Evolutionary conservation across 1,139 yeast genomes (phyloP).

Genomic region (Kurtzmaniella quercitrusa): DNA sequence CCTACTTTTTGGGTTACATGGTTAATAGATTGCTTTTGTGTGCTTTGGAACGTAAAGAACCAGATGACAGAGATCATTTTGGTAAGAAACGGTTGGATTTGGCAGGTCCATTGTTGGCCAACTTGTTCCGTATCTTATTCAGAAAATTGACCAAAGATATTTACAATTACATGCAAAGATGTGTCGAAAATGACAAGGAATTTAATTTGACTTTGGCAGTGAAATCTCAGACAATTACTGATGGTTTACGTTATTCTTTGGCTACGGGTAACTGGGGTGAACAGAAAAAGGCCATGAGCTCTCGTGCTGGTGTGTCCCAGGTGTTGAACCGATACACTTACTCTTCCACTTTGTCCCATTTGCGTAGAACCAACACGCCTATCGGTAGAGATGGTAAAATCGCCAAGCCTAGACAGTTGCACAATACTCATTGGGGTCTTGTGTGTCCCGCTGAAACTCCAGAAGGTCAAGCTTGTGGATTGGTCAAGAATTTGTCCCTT

Average conservation of each 20-base stretch:
- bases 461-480: conserved; percentile 99
- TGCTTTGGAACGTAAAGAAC: conserved; percentile 96
- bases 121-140: conserved; percentile 89
- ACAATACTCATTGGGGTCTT: conserved; percentile 99
- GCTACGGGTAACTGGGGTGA: conserved; percentile 99
- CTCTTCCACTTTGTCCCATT: conserved; percentile 94
- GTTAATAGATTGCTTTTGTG: conserved; percentile 89
- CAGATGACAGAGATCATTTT: conserved; percentile 98
- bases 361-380: conserved; percentile 97
- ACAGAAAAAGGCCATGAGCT: conserved; percentile 98
- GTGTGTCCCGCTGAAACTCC: conserved; percentile 99
- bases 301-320: conserved; percentile 99
- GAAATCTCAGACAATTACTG: conserved; percentile 93
- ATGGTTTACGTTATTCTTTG: conserved; percentile 93
- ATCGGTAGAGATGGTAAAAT: conserved; percentile 98
- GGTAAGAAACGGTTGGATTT: conserved; percentile 97
- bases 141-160: conserved; percentile 92
- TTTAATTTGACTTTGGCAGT: conserved; percentile 95
- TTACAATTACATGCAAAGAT: conserved; percentile 97
- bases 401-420: conserved; percentile 97
- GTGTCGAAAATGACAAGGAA: conserved; percentile 96
- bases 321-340: conserved; percentile 96
- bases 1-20: conserved; percentile 96
- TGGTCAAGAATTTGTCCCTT: conserved; percentile 89
- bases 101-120: conserved; percentile 96